A percentile compares a stretch with the other conserved stretches of the same genome.
Conservation (phyloP, 2,329 filamentous ascomycete species). For the Colletotrichum ledebouriae region DNA sequence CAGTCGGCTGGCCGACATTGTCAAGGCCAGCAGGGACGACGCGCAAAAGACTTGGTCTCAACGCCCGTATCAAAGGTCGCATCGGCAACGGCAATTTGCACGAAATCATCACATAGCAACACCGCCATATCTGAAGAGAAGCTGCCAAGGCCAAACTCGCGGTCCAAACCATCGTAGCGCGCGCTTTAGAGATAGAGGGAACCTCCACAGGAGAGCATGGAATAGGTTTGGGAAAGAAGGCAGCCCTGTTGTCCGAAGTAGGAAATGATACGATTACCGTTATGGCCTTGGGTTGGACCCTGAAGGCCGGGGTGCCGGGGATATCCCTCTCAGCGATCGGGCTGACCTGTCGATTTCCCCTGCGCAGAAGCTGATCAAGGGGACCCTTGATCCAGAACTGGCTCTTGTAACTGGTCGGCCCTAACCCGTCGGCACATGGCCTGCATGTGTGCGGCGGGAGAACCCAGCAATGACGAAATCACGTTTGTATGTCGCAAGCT, state of each 20-base stretch:
- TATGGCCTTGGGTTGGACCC: conserved; percentile 66
- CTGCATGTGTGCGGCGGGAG: conserved; percentile 13
- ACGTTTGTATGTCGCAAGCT: conserved; percentile 29
- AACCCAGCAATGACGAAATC: conserved; percentile 37
- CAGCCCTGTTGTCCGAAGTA: conserved; percentile 81
- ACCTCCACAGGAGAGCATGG: conserved; percentile 92
- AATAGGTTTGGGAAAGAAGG: conserved; percentile 88
- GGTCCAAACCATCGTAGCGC: conserved; percentile 90
- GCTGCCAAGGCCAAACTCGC: conserved; percentile 81
- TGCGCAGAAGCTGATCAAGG: conserved; percentile 22
- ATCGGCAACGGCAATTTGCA: conserved; percentile 96
- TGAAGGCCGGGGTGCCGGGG: conserved; percentile 32
- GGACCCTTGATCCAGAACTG: neutral
- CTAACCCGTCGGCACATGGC: conserved; percentile 18
- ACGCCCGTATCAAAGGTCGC: conserved; percentile 88
- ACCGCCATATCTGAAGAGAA: conserved; percentile 78
- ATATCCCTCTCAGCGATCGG: conserved; percentile 16
- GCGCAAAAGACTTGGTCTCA: conserved; percentile 85
- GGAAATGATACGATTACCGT: conserved; percentile 83
- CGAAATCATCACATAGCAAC: conserved; percentile 88
- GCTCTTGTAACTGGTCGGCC: conserved; percentile 16
- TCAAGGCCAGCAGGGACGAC: conserved; percentile 88
- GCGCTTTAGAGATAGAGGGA: conserved; percentile 93
- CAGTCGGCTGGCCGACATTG: conserved; percentile 77
- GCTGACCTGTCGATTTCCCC: conserved; percentile 17